These are phyloP conservation scores for Corymbia maculata DNA, from an alignment of 345 rosid species.

Conservation along the genomic window DNA sequence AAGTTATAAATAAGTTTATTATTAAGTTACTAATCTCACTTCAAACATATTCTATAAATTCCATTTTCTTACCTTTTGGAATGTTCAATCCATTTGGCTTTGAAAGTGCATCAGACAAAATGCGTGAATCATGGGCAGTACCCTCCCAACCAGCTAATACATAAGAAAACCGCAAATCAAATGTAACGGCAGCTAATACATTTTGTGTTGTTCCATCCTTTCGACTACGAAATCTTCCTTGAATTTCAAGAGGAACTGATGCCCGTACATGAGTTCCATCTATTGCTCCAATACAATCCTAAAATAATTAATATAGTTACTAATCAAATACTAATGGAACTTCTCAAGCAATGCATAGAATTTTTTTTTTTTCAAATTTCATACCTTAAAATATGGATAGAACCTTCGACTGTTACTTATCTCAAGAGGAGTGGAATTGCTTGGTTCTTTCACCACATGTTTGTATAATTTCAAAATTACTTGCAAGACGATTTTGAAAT, in stretches of 20 bases:
- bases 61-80: background rate
- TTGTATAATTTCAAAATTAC: background rate
- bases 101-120: background rate
- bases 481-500: background rate
- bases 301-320: background rate
- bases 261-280: background rate
- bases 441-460: background rate
- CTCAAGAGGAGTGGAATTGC: background rate
- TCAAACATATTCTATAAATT: no score
- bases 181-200: background rate
- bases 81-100: background rate
- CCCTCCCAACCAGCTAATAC: background rate
- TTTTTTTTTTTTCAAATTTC: background rate
- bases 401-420: background rate
- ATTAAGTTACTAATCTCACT: background rate
- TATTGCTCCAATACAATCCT: background rate
- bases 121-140: background rate
- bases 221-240: background rate
- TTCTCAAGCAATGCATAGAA: background rate
- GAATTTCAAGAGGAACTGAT: background rate
- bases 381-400: background rate
- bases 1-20: no score
- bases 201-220: background rate
- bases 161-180: background rate
- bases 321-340: background rate